Percentiles rank a stretch among this genome's conserved stretches.
Conservation (phyloP, 805 yeast species). For the Limtongia smithiae region DNA sequence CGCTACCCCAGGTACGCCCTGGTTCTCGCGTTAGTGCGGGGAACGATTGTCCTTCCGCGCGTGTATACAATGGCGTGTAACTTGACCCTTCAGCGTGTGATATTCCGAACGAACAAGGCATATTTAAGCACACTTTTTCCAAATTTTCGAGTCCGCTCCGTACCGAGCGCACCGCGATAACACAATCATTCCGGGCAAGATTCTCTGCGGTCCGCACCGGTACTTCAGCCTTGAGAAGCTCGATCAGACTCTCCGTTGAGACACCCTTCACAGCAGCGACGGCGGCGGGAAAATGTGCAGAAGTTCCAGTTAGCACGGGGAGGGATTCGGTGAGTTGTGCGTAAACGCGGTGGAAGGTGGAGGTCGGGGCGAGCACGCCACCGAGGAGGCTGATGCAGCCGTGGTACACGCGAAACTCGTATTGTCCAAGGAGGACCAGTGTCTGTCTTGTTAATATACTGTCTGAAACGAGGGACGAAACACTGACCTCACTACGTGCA, state of each 20-base stretch:
- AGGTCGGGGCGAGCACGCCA: constrained; percentile 26
- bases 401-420: constrained; percentile 31
- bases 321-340: constrained; percentile 29
- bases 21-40: too few species aligned
- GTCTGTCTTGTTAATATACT: constrained; percentile 7
- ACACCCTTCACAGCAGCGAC: too few species aligned
- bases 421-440: constrained; percentile 35
- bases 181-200: too few species aligned
- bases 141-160: constrained; percentile 5
- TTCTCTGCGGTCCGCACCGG: too few species aligned
- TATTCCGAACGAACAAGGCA: not conserved
- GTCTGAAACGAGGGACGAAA: not conserved
- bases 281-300: too few species aligned
- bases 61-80: constrained; percentile 14
- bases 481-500: too few species aligned
- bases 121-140: constrained; percentile 1
- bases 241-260: too few species aligned
- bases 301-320: constrained; percentile 27
- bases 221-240: too few species aligned
- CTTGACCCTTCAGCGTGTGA: too few species aligned
- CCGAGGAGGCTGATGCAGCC: constrained; percentile 37
- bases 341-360: constrained; percentile 13
- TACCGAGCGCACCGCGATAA: constrained; percentile 22
- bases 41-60: constrained; percentile 9
- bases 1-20: too few species aligned